These are phyloP conservation scores for Umbilicus rupestris DNA, from an alignment of 164 flowering plant species.

Conservation along the genomic window DNA sequence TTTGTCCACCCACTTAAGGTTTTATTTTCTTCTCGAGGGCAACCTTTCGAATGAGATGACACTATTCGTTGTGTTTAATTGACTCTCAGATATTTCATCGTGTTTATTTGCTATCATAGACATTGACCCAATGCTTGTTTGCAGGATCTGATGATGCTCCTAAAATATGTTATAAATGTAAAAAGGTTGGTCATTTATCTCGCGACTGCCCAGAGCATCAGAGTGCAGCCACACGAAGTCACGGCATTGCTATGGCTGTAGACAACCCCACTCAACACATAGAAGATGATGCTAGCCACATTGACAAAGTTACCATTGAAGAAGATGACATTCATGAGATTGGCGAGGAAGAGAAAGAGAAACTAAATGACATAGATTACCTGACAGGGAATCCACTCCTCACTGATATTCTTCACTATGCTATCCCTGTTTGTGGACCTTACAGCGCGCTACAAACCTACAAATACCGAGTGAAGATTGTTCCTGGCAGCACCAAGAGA, in stretches of 20 bases:
- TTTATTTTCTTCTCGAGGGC: background rate
- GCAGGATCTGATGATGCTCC: constrained; percentile 48
- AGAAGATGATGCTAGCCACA: constrained; percentile 20
- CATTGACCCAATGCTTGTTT: background rate
- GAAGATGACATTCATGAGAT: constrained; percentile 92
- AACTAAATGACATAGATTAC: constrained; percentile 77
- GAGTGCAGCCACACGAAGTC: constrained; percentile 21
- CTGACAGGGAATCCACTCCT: constrained; percentile 85
- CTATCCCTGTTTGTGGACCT: constrained; percentile 96
- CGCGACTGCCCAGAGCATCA: constrained; percentile 73
- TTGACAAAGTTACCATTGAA: constrained; percentile 60
- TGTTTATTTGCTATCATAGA: background rate
- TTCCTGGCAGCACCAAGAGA: constrained; percentile 81
- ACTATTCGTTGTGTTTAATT: background rate
- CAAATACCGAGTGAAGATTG: constrained; percentile 81
- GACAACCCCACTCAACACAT: constrained; percentile 12
- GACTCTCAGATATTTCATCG: no score
- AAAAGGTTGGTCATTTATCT: constrained; percentile 75
- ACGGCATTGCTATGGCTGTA: constrained; percentile 19
- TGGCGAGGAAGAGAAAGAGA: constrained; percentile 82
- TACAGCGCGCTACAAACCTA: constrained; percentile 76
- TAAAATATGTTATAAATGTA: constrained; percentile 86
- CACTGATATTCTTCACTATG: constrained; percentile 77
- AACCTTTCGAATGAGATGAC: background rate
- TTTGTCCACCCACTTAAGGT: background rate